A percentile compares a stretch with the other conserved stretches of the same genome.
Conservation (phyloP, 345 rosid genomes). For the Sisymbrium altissimum region DNA sequence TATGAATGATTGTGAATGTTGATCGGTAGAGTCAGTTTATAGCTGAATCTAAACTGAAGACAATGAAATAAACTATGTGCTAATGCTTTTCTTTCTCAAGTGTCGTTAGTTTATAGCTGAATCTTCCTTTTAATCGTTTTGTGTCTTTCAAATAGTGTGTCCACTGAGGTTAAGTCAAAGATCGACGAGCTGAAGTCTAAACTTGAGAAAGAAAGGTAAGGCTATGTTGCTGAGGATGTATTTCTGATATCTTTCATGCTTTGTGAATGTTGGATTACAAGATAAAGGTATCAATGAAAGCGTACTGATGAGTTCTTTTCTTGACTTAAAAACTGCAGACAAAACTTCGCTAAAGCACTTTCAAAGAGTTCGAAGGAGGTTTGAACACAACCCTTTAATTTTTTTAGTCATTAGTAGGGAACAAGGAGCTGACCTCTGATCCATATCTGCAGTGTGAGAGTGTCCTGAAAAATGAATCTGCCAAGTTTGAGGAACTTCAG, state of each 20-base stretch:
- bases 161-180: conserved; percentile 63
- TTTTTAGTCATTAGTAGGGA: not conserved
- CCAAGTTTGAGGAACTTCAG: conserved; percentile 59
- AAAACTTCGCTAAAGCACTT: conserved; percentile 58
- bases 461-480: conserved; percentile 59
- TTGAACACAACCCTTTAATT: not conserved
- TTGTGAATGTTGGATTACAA: not conserved
- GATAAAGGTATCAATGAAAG: not conserved
- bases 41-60: not conserved
- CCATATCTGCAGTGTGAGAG: conserved; percentile 52
- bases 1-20: too few species aligned
- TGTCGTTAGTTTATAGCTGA: not conserved
- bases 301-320: not conserved
- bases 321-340: conserved; percentile 42
- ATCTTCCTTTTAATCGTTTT: not conserved
- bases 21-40: not conserved
- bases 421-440: conserved; percentile 2
- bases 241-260: not conserved
- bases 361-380: conserved; percentile 88
- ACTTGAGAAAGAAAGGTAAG: conserved; percentile 77
- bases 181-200: conserved; percentile 66
- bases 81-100: not conserved
- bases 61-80: not conserved
- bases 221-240: not conserved
- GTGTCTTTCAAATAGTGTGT: conserved; percentile 46